These are phyloP conservation scores for Ophiocordyceps robertsii DNA, from an alignment of 2,329 filamentous ascomycete genomes.

Conservation along the genomic window DNA sequence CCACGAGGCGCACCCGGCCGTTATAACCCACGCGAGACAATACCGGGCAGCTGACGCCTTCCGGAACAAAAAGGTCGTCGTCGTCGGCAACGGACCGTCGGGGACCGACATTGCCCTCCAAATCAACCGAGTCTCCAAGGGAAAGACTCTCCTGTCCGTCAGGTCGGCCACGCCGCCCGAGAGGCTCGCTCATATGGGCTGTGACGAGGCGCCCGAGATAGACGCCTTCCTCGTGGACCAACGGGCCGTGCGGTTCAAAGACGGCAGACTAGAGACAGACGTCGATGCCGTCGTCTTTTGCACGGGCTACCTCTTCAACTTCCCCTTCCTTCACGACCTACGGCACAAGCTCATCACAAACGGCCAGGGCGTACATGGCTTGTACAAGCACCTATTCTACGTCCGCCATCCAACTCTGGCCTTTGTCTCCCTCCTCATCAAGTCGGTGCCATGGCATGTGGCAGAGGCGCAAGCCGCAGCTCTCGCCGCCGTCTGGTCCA, in stretches of 20 bases:
- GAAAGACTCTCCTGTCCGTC: conserved; percentile 52
- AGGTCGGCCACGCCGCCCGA: conserved; percentile 34
- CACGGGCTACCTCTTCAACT: conserved; percentile 79
- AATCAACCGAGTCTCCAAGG: conserved; percentile 46
- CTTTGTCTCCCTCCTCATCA: conserved; percentile 64
- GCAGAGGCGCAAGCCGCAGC: conserved; percentile 68
- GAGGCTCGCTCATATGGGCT: conserved; percentile 28
- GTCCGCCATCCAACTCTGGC: conserved; percentile 63
- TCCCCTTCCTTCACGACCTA: conserved; percentile 51
- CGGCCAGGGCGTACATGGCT: conserved; percentile 55
- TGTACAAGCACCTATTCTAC: conserved; percentile 73
- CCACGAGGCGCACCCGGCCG: conserved; percentile 40
- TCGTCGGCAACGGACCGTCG: conserved; percentile 76
- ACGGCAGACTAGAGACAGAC: conserved; percentile 49
- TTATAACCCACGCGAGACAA: conserved; percentile 64
- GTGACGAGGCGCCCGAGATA: conserved; percentile 44
- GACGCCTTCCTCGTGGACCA: conserved; percentile 37
- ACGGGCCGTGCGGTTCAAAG: conserved; percentile 50
- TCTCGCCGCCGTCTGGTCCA: conserved; percentile 65
- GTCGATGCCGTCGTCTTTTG: conserved; percentile 75
- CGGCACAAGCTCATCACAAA: conserved; percentile 44
- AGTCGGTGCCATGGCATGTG: conserved; percentile 78
- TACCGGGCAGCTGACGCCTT: conserved; percentile 58
- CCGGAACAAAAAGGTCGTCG: conserved; percentile 57
- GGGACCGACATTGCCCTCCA: conserved; percentile 74